Base-by-base conservation (phyloP, 805 yeast species). In the Hanseniaspora pseudoguilliermondii region DNA sequence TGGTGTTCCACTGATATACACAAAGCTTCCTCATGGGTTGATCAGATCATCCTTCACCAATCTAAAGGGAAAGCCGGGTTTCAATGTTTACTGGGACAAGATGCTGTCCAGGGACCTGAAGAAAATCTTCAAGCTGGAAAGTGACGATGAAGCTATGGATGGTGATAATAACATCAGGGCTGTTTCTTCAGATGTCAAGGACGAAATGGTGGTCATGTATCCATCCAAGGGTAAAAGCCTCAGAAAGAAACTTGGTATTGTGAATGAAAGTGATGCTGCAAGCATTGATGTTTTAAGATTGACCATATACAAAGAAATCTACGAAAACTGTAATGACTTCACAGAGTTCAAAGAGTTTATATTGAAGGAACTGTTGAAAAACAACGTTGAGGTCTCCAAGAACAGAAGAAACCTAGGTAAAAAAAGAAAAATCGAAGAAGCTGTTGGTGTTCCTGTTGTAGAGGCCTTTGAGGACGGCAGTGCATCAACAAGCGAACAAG, bases 261-360 rank as follows among this genome's bases (percentile, higher is more conserved):
- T 16, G 6, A 46, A 20, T 16, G 49, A 46, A 34, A 43, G 47
- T 11, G 47, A 43, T 16, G 49, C 49, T 32, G 49, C 49, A 4
- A 32, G 40, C 23, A 44, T 42, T 16, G 56, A 52, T 29, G 25
- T 46, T 11, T 16, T 52, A 16, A 44, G 29, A 18, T 21, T 52
- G 36, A 38, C 49, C 10, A 44, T 52, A 18, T 52, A 46, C 32
- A 52, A 52, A 23, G 56, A 52, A 15, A 52, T 52, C 18, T 52
- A 52, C 20, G 56, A 52, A 39, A 52, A 52, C 15, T 52, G 56
- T 32, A 52, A 52, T 5, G 50, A 52, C 34, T 52, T 52, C 21
- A 46, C 15, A 38, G 50, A 52, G 16, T 52, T 52, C 20, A 44
- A 32, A 39, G 49, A 52, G 16, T 52, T 27, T 20, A 11, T 52